phyloP scores from a whole-genome alignment of 1,284 basidiomycete genomes.

The Malassezia japonica region DNA sequence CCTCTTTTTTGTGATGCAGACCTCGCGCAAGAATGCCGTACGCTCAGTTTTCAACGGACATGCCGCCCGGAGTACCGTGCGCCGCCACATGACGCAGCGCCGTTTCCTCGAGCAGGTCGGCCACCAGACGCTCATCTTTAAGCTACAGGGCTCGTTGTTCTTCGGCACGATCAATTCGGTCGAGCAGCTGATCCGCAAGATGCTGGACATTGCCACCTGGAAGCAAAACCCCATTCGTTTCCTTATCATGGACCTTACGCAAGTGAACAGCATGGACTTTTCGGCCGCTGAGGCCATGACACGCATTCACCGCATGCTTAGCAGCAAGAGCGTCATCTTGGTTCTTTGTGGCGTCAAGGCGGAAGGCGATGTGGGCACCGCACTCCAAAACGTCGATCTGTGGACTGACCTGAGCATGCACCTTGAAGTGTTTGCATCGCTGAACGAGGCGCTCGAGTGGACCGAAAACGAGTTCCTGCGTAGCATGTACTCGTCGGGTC shows the following conservation, averaged over 20 bases:
- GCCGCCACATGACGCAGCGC: slow-evolving; percentile 75
- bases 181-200: slow-evolving; percentile 63
- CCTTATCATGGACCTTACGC: slow-evolving; percentile 54
- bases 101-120: slow-evolving; percentile 83
- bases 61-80: slow-evolving; percentile 66
- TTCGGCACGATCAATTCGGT: slow-evolving; percentile 88
- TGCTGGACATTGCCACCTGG: slow-evolving; percentile 69
- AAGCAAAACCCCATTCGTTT: slow-evolving; percentile 73
- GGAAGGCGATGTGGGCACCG: slow-evolving; percentile 36
- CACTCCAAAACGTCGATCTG: slow-evolving; percentile 56
- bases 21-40: slow-evolving; percentile 57
- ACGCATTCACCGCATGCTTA: slow-evolving; percentile 72
- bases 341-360: slow-evolving; percentile 71
- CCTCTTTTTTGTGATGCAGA: slow-evolving; percentile 92
- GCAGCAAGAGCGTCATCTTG: slow-evolving; percentile 66
- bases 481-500: slow-evolving; percentile 47
- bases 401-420: slow-evolving; percentile 52
- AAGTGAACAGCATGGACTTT: slow-evolving; percentile 85
- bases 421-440: slow-evolving; percentile 65
- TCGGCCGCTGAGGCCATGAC: slow-evolving; percentile 91
- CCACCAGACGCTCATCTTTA: slow-evolving; percentile 78
- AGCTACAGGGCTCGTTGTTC: slow-evolving; percentile 83
- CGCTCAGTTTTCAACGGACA: slow-evolving; percentile 42
- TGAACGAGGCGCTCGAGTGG: slow-evolving; percentile 89
- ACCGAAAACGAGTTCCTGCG: slow-evolving; percentile 51